Base-by-base conservation (phyloP, 768 basidiomycete genomes). In the Boletus sp. region DNA sequence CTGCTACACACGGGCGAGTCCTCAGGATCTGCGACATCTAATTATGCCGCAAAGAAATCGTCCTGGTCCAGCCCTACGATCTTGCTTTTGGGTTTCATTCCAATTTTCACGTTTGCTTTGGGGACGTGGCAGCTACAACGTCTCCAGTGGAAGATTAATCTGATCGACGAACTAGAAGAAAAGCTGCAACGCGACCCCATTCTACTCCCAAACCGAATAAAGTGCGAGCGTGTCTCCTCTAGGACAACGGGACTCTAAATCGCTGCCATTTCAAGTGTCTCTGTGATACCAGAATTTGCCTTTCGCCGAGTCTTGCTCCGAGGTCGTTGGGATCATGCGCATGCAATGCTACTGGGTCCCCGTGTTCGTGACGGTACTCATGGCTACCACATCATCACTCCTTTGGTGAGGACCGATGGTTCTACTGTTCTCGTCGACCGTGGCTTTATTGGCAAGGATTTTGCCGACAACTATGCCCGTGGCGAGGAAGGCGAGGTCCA, bases 111-210 rank as follows among this genome's bases (percentile, higher is more conserved):
- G 0, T 93, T 94, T 62, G 89, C 81, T 15, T 77, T 99, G 58
- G 96, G 97, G 17, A 83, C 85, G 18, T 98, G 96, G 96, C 97
- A 99, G 74, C 77, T 99, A 33, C 83, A 92, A 64, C 84, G 97
- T 47, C 81, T 98, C 32, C 83, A 91, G 70, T 99, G 97, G 97
- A 99, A 99, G 74, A 78, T 96, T 45, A 83, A 84, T 51, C 79
- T 99, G 50, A 98, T 98, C 59, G 92, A 97, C 62, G 92, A 98
- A 66, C 79, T 98, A 36, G 90, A 97, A 69, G 86, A 91, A 72
- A 96, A 97, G 73, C 75, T 98, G 36, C 81, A 88, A 59, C 78
- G 89, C 15, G 84, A 83, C 33, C 89, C 96, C 1, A 82, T 99
- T 54, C 66, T 77, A 28, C 76, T 99, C 30, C 97, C 97, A 2